Evolutionary conservation across 345 rosid species (phyloP), one percentile per base, ranked within the genome.

Genomic region (Laguncularia racemosa): DNA sequence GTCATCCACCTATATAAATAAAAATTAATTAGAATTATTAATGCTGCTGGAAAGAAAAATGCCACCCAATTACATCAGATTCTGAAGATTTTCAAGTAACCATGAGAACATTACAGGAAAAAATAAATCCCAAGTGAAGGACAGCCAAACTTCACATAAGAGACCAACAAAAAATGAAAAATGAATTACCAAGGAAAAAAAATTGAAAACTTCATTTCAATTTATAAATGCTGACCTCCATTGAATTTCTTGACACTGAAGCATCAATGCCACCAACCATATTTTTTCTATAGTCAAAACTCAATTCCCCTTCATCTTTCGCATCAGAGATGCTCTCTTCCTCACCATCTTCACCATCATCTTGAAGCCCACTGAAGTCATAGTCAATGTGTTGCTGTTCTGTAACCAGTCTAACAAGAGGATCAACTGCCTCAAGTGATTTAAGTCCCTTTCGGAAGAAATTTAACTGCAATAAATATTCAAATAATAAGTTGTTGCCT

Each of bases 351-450:
- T 82, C 88, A 63, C 66, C 63, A 47, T 78, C 83, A 70, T 84
- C 86, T 67, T 75, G 92, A 67, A 76, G 82, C 60, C 77, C 83
- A 58, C 71, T 73, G 64, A 90, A 80, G 61, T 84, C 81, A 67
- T 83, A 90, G 75, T 95, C 96, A 51, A 95, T 95, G 65, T 83
- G 96, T 48, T 88, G 97, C 46, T 72, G 76, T 65, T 82, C 86
- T 19, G 96, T 68, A 64, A 86, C 74, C 57, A 69, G 50, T 76
- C 73, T 85, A 62, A 95, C 84, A 19, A 70, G 78, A 44, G 73
- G 77, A 55, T 90, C 95, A 59, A 90, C 83, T 44, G 83, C 79
- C 74, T 95, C 95, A 0, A 95, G 95, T 26, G 91, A 85, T 71
- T 81, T 85, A 59, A 88, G 75, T 57, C 93, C 97, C 69, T 83